These are phyloP conservation scores for Carex parvula DNA, from an alignment of 176 grass and related monocot species.

Conservation along the genomic window DNA sequence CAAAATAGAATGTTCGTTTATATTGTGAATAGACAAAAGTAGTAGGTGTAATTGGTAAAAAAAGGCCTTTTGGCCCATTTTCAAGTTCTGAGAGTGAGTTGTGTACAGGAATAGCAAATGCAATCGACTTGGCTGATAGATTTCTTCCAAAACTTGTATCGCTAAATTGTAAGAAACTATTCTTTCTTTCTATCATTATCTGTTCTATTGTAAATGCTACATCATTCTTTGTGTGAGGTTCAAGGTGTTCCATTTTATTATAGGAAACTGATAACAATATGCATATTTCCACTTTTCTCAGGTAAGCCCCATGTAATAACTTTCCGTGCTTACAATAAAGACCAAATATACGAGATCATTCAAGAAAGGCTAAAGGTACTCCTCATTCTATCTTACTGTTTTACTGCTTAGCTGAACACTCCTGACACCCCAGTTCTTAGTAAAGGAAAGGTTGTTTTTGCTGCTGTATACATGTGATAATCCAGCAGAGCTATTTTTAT, in stretches of 20 bases:
- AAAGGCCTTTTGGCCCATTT: conserved; percentile 9
- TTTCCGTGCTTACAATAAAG: conserved; percentile 85
- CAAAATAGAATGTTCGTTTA: neutral
- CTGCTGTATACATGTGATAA: neutral
- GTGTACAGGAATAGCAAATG: conserved; percentile 85
- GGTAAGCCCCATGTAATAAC: conserved; percentile 82
- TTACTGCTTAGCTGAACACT: neutral
- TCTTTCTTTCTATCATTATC: neutral
- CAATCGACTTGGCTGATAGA: conserved; percentile 85
- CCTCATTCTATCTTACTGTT: neutral
- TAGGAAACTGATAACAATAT: conserved; percentile 6
- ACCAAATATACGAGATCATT: conserved; percentile 84
- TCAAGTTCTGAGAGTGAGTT: conserved; percentile 7
- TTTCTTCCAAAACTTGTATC: conserved; percentile 94
- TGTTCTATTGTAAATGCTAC: neutral
- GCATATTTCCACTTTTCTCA: conserved; percentile 30
- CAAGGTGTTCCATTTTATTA: conserved; percentile 18
- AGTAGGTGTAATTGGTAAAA: neutral
- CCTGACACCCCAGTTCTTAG: neutral
- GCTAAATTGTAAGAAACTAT: conserved; percentile 67
- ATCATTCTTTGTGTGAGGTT: neutral
- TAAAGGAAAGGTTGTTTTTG: neutral
- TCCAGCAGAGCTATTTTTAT: neutral
- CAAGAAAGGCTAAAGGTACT: conserved; percentile 72
- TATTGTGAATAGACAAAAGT: neutral